Evolutionary conservation across 306 rosid genomes (phyloP).

Genomic region (Prunus salicina): DNA sequence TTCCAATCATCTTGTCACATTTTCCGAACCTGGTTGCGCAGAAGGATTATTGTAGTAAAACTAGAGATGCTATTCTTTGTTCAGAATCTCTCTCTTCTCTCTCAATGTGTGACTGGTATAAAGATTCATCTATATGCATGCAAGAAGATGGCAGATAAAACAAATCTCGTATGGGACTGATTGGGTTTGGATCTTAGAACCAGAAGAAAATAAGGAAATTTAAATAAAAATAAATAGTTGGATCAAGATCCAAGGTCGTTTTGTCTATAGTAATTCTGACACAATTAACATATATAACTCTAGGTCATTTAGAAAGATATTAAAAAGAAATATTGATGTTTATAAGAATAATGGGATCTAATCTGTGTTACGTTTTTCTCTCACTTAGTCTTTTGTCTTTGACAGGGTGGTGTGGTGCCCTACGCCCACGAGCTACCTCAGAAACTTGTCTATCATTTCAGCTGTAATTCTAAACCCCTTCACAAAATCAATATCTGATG

Average conservation of each 20-base stretch:
- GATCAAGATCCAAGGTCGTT: conserved; percentile 9
- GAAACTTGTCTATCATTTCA: conserved; percentile 2
- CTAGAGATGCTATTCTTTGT: background rate
- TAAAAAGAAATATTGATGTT: background rate
- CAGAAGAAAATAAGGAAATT: background rate
- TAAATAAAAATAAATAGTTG: background rate
- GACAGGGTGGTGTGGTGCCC: background rate
- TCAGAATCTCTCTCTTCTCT: background rate
- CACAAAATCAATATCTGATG: background rate
- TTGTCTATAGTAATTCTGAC: background rate
- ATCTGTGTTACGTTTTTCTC: background rate
- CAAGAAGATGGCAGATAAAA: background rate
- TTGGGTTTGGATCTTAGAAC: background rate
- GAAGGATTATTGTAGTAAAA: background rate
- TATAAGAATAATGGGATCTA: conserved; percentile 1
- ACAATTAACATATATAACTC: no score
- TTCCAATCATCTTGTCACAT: conserved; percentile 6
- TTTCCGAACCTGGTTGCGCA: conserved; percentile 5
- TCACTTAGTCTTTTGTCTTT: background rate
- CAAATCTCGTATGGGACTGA: background rate
- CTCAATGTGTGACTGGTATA: background rate
- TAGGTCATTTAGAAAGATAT: background rate
- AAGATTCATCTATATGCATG: background rate
- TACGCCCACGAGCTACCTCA: conserved; percentile 11
- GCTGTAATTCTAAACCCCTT: background rate